Evolutionary conservation across 129 eudicot genomes (phyloP).

Genomic region (Pulicaria dysenterica): DNA sequence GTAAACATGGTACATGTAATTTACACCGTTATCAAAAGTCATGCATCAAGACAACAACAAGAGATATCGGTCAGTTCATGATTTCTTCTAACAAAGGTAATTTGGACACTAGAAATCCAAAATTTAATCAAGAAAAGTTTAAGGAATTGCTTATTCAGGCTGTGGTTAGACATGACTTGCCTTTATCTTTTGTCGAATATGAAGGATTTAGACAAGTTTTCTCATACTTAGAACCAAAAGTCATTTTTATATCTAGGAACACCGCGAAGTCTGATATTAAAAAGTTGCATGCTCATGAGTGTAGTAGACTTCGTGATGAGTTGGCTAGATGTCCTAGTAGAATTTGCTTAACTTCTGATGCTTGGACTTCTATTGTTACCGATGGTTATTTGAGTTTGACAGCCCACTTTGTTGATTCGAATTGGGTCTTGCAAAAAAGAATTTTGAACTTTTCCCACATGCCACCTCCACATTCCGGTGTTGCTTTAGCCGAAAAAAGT

Average conservation of each 20-base stretch:
- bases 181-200: constrained; percentile 7
- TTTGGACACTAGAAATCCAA: neutral
- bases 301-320: neutral
- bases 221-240: neutral
- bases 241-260: neutral
- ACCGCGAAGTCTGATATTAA: neutral
- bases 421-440: no score
- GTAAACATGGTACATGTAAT: no score
- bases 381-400: no score
- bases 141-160: constrained; percentile 13
- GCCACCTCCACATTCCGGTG: no score
- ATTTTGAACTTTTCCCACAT: no score
- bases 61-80: neutral
- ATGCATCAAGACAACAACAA: no score
- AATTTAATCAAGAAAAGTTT: constrained; percentile 1
- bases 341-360: no score
- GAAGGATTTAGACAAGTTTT: constrained; percentile 3
- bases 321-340: no score
- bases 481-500: no score
- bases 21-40: no score
- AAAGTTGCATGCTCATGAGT: neutral
- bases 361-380: no score
- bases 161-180: neutral
- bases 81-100: neutral
- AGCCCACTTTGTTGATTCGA: no score